phyloP scores from a whole-genome alignment of 2,329 filamentous ascomycete genomes.

The Ophiostoma quercus region DNA sequence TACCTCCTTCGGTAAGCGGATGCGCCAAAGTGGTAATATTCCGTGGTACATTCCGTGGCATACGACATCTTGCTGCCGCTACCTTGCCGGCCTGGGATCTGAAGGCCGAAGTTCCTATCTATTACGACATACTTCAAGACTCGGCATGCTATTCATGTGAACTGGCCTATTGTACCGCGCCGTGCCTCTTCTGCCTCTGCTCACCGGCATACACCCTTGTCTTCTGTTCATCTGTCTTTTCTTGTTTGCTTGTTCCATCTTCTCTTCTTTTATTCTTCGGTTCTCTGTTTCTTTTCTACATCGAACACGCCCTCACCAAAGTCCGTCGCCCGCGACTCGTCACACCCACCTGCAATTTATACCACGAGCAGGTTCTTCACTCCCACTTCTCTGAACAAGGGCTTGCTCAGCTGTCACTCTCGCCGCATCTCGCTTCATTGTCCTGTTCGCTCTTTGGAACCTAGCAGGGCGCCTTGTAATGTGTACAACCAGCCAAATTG shows the following conservation, averaged over 20 bases:
- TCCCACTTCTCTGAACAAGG: neutral
- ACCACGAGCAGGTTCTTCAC: neutral
- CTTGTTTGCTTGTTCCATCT: too few species aligned
- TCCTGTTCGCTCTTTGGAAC: conserved; percentile 21
- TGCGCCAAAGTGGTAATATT: neutral
- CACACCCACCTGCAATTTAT: neutral
- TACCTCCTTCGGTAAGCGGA: neutral
- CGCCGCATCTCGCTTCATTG: conserved; percentile 22
- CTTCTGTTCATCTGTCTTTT: neutral
- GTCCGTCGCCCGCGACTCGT: neutral
- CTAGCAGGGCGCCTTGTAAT: conserved; percentile 22
- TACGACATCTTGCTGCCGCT: neutral
- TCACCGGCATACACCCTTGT: neutral
- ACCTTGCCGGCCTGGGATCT: neutral
- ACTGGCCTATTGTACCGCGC: neutral
- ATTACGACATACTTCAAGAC: neutral
- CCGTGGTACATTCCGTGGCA: neutral
- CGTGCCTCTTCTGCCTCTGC: neutral
- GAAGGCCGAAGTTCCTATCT: neutral
- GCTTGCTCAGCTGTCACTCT: conserved; percentile 22
- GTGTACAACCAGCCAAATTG: conserved; percentile 23
- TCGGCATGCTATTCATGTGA: neutral
- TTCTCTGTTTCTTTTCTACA: neutral
- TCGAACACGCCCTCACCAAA: neutral
- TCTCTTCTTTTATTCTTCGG: too few species aligned